These are phyloP conservation scores for Macrocybe sp. DNA, from an alignment of 1,284 basidiomycete genomes.

Conservation along the genomic window DNA sequence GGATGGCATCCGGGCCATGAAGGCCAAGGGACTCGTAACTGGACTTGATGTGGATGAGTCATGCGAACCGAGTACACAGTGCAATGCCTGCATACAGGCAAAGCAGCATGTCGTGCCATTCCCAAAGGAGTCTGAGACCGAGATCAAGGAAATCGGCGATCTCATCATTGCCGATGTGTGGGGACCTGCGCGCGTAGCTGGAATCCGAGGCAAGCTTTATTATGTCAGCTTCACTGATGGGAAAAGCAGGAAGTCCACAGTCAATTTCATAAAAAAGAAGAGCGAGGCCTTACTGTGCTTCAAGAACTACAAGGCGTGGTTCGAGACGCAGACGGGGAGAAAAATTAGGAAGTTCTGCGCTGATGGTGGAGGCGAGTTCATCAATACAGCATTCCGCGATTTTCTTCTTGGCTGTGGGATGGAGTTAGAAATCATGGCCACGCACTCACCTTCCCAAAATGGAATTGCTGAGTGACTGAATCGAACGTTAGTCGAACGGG, in stretches of 20 bases:
- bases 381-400: constrained; percentile 10
- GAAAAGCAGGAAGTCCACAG: constrained; percentile 7
- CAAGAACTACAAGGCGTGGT: constrained; percentile 15
- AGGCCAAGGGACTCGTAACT: constrained; percentile 18
- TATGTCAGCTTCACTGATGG: constrained; percentile 23
- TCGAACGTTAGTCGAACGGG: constrained; percentile 16
- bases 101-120: constrained; percentile 22
- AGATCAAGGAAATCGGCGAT: constrained; percentile 17
- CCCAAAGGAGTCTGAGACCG: constrained; percentile 12
- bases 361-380: constrained; percentile 17
- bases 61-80: constrained; percentile 10
- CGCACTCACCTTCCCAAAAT: constrained; percentile 20
- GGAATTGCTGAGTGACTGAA: constrained; percentile 21
- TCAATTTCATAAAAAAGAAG: constrained; percentile 20
- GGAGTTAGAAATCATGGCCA: constrained; percentile 8
- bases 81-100: constrained; percentile 24
- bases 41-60: constrained; percentile 22
- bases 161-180: constrained; percentile 20
- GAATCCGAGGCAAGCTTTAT: constrained; percentile 15
- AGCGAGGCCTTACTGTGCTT: constrained; percentile 14
- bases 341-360: constrained; percentile 14
- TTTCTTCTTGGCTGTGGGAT: constrained; percentile 12
- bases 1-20: constrained; percentile 14
- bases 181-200: constrained; percentile 15
- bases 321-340: constrained; percentile 17